Base-by-base conservation (phyloP, 352 stramenopile genomes). In the Pythium sp. region DNA sequence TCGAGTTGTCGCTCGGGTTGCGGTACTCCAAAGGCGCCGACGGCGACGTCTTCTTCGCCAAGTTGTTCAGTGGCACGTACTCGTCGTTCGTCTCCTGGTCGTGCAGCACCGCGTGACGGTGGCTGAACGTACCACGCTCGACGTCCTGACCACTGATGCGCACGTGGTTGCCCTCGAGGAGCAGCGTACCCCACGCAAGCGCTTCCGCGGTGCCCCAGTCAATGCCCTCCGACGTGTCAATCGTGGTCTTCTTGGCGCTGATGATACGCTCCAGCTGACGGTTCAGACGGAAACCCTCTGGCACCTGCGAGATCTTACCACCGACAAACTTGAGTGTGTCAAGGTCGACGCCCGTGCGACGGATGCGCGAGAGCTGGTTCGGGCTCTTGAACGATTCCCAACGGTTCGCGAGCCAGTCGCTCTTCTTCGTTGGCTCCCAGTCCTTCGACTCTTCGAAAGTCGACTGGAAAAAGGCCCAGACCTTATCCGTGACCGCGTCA, bases 361-460 rank as follows among this genome's bases (percentile, higher is more conserved):
- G 93, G 64, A 97, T 93, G 64, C 84, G 82, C 65, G 82, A 93
- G 67, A 94, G 87, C 78, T 99, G 97, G 53, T 92, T 93, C 43
- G 97, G 97, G 62, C 89, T 97, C 77, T 99, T 98, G 86, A 99
- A 99, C 32, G 96, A 98, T 46, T 92, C 87, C 97, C 97, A 99
- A 60, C 84, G 85, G 72, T 93, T 91, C 30, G 91, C 93, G 32
- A 99, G 83, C 97, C 97, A 99, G 82, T 99, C 96, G 56, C 70
- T 87, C 73, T 97, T 93, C 67, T 96, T 90, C 57, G 82, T 92
- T 43, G 85, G 80, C 55, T 94, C 78, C 82, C 97, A 98, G 28
- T 94, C 97, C 75, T 98, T 98, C 65, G 82, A 91, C 43, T 94
- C 93, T 72, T 98, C 92, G 55, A 98, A 98, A 62, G 97, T 96